Conservation (phyloP, 2,329 filamentous ascomycete genomes). For the Akanthomyces lecanii region DNA sequence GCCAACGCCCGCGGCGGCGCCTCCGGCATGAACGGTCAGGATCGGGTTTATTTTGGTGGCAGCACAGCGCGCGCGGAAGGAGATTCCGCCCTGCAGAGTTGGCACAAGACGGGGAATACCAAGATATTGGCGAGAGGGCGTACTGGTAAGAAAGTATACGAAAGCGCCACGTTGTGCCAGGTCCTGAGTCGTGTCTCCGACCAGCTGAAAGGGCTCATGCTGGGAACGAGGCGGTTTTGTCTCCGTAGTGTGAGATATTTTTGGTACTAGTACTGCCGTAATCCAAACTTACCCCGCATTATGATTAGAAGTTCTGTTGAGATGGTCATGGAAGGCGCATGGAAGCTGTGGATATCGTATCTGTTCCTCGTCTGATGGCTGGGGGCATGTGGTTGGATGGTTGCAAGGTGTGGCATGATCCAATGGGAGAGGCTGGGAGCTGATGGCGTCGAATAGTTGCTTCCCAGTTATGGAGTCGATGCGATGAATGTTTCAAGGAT, state of each 20-base stretch:
- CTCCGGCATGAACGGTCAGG: constrained; percentile 8
- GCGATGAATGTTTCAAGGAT: neutral
- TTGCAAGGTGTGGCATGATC: no score
- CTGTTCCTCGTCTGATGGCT: neutral
- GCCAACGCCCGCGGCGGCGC: neutral
- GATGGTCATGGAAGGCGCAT: constrained; percentile 1
- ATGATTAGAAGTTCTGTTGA: no score
- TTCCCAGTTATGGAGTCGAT: neutral
- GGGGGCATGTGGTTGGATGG: neutral
- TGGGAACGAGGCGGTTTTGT: neutral
- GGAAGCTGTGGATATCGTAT: constrained; percentile 9
- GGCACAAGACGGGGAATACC: no score
- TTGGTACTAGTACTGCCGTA: neutral
- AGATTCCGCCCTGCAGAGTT: neutral
- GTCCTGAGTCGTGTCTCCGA: constrained; percentile 6
- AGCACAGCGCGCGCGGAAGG: neutral
- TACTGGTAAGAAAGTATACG: no score
- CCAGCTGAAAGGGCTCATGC: neutral
- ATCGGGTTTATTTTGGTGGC: constrained; percentile 5
- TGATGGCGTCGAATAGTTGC: no score
- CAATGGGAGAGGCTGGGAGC: no score
- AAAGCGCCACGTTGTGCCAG: neutral
- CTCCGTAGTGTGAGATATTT: neutral
- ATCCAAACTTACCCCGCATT: no score
- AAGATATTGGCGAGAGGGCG: neutral